Conservation (phyloP, 2,329 filamentous ascomycete species). For the Fusarium haematococcum region DNA sequence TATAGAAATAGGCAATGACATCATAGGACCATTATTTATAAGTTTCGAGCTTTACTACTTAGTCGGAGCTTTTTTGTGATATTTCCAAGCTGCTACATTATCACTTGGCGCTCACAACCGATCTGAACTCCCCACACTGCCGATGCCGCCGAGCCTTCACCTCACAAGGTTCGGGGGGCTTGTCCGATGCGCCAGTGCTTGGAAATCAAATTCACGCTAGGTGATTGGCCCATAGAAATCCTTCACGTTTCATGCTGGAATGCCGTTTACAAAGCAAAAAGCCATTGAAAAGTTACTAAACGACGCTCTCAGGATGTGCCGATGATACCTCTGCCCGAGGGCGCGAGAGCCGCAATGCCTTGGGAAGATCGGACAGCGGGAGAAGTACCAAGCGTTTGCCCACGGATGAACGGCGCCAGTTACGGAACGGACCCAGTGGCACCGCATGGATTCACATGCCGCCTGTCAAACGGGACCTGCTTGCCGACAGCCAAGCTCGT, state of each 20-base stretch:
- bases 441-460: slow-evolving; percentile 8
- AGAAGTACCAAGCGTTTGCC: neutral
- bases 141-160: neutral
- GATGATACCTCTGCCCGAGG: neutral
- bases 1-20: neutral
- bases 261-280: slow-evolving; percentile 21
- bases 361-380: slow-evolving; percentile 1
- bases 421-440: neutral
- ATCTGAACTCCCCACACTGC: neutral
- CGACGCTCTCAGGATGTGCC: neutral
- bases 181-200: slow-evolving; percentile 23
- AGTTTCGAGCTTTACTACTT: neutral
- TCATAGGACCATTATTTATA: neutral
- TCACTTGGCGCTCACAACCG: neutral
- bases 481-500: neutral
- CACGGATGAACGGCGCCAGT: slow-evolving; percentile 12
- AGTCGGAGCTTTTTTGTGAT: neutral
- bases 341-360: neutral
- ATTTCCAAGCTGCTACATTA: neutral
- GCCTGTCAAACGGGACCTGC: neutral
- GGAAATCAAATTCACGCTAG: slow-evolving; percentile 8
- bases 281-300: neutral
- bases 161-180: neutral
- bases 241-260: slow-evolving; percentile 25
- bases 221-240: slow-evolving; percentile 14